Evolutionary conservation across 2,329 filamentous ascomycete genomes (phyloP), one percentile per base, ranked within the genome.

Genomic region (Aspergillus niger): DNA sequence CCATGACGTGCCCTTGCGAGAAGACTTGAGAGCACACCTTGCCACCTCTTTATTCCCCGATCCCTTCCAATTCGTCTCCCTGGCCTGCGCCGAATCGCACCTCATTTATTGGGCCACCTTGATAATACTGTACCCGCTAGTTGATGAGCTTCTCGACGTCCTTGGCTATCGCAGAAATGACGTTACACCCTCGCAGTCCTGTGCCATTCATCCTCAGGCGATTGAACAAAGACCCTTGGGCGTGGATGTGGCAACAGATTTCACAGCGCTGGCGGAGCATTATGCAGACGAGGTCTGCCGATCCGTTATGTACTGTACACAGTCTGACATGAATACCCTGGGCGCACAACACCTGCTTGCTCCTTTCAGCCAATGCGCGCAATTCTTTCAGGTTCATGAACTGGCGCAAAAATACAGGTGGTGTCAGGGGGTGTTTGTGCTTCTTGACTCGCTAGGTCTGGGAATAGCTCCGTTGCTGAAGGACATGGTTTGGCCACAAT

Each of bases 401-500:
- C 44, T 59, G 3, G 57, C 48, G 20, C 51, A 60, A 13, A 68
- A 69, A 22, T 49, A 65, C 26, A 43, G 43, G 32, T 68, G 66
- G 63, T 67, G 64, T 52, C 65, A 68, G 26, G 47, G 41, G 28
- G 62, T 69, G n/a, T 65, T 67, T 32, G 60, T 61, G 60, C 24
- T 43, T 26, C 30, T 69, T 26, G 30, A 57, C 7, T 48, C 55
- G 15, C 26, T 65, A 10, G 63, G 66, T 15, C 62, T 69, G 24
- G 64, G 62, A 8, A 66, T 68, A 41, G 63, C 58, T 15, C 59
- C 59, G 8, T 61, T 66, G 13, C 36, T 68, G 44, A 69, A 67
- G 30, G 51, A 68, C 26, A 66, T 68, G 60, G 59, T 68, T 30
- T 67, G 67, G 64, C 62, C 62, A 20, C 58, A 66, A 32, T 69